phyloP scores from a whole-genome alignment of 2,329 filamentous ascomycete species.

The Lasiodiplodia hormozganensis region DNA sequence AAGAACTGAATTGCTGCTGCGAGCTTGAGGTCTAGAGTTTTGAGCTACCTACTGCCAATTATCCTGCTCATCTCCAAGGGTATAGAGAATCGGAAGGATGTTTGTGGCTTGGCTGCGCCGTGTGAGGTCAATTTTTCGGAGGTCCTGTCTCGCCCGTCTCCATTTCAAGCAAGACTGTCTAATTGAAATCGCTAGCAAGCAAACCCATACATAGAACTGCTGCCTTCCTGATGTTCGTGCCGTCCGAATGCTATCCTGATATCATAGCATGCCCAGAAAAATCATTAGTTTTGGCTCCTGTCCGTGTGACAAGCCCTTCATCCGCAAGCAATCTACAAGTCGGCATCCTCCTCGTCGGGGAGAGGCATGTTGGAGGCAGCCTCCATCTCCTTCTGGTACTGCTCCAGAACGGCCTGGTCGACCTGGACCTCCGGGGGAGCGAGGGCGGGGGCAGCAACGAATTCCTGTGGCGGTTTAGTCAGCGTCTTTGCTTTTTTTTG shows the following conservation, averaged over 20 bases:
- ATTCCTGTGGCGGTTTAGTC: conserved; percentile 69
- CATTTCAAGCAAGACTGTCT: conserved; percentile 28
- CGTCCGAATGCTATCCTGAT: conserved; percentile 29
- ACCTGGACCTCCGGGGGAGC: conserved; percentile 92
- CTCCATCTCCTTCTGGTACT: conserved; percentile 90
- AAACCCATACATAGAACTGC: conserved; percentile 29
- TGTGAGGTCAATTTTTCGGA: conserved; percentile 24
- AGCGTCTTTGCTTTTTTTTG: conserved; percentile 33
- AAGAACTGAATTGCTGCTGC: conserved; percentile 22
- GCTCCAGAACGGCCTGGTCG: conserved; percentile 78
- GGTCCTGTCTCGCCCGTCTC: conserved; percentile 22
- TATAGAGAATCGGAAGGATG: conserved; percentile 15
- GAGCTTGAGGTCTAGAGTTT: conserved; percentile 19
- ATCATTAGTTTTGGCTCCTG: conserved; percentile 29
- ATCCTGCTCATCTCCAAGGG: conserved; percentile 17
- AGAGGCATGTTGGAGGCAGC: conserved; percentile 82
- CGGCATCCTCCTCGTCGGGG: conserved; percentile 89
- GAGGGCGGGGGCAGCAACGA: conserved; percentile 92
- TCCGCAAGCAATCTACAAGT: conserved; percentile 53
- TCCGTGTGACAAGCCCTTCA: conserved; percentile 26
- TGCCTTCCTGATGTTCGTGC: conserved; percentile 30
- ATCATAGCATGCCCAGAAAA: conserved; percentile 28
- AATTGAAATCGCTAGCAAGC: conserved; percentile 31
- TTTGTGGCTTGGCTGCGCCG: conserved; percentile 27
- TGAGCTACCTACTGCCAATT: conserved; percentile 26